Conservation (phyloP, 176 grass and related monocot genomes). For the Oryza meridionalis region DNA sequence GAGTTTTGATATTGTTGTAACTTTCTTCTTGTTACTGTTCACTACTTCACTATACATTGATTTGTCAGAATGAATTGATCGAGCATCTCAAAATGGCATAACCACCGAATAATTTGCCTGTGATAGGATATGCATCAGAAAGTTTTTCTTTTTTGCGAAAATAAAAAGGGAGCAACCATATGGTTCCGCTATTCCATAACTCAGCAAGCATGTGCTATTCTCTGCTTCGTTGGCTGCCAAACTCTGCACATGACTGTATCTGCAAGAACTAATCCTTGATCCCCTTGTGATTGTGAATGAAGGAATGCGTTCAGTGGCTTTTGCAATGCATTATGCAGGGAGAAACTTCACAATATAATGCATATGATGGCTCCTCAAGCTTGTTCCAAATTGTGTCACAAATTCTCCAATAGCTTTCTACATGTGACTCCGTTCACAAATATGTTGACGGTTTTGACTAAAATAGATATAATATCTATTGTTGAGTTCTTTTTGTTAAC, state of each 20-base stretch:
- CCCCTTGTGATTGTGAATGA: background rate
- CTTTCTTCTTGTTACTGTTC: background rate
- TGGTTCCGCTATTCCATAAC: background rate
- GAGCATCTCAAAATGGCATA: constrained; percentile 24
- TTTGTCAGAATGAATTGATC: constrained; percentile 7
- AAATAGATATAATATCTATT: no score
- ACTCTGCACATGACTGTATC: constrained; percentile 3
- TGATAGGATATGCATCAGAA: background rate
- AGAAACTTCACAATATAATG: background rate
- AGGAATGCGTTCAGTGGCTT: background rate
- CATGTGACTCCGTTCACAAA: no score
- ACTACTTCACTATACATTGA: background rate
- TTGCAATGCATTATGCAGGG: background rate
- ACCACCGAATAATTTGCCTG: constrained; percentile 23
- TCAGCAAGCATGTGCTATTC: background rate
- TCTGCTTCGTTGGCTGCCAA: background rate
- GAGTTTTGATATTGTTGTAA: no score
- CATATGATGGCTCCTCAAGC: background rate
- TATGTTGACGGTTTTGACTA: no score
- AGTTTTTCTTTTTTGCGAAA: background rate
- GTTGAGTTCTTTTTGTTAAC: no score
- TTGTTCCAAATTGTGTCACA: background rate
- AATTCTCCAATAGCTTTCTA: background rate
- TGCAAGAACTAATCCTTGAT: constrained; percentile 1
- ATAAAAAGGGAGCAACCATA: background rate